phyloP scores from a whole-genome alignment of 2,329 filamentous ascomycete species.

The Aspergillus neotritici region DNA sequence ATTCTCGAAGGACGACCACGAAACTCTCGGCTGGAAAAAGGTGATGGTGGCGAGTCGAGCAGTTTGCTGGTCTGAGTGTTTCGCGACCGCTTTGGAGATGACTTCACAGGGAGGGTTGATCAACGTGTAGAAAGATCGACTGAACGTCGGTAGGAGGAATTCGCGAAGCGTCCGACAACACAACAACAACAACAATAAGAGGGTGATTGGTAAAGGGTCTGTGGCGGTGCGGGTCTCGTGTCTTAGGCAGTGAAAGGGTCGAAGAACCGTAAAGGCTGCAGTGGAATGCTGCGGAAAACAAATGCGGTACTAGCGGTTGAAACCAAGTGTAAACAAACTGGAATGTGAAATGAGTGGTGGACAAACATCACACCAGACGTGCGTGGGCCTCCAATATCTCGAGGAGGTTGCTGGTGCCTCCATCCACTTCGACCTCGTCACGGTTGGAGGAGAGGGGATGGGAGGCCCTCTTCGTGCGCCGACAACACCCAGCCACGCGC shows the following conservation, averaged over 20 bases:
- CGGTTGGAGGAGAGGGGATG: conserved; percentile 2
- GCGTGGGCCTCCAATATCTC: conserved; percentile 17
- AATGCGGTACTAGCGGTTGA: conserved; percentile 15
- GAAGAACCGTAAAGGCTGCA: conserved; percentile 10
- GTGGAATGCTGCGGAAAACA: conserved; percentile 26
- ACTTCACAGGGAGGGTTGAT: too few species aligned
- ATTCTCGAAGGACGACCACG: conserved; percentile 23
- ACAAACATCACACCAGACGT: conserved; percentile 28
- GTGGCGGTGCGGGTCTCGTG: conserved; percentile 13
- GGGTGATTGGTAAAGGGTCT: conserved; percentile 5
- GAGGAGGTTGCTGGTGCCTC: conserved; percentile 10
- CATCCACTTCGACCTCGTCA: conserved; percentile 10
- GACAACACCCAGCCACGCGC: conserved; percentile 12
- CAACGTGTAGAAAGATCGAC: too few species aligned
- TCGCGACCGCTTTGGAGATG: too few species aligned
- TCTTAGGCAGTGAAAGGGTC: conserved; percentile 9
- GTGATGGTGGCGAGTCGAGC: too few species aligned
- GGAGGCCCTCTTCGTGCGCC: conserved; percentile 9
- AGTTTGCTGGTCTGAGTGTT: too few species aligned
- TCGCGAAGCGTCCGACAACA: too few species aligned
- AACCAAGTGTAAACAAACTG: conserved; percentile 14
- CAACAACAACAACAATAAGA: conserved; percentile 13
- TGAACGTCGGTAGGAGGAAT: too few species aligned
- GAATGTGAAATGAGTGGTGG: conserved; percentile 11
- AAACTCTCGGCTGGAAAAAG: too few species aligned